Percentiles rank a stretch among this genome's conserved stretches.
Evolutionary conservation across 2,329 filamentous ascomycete genomes (phyloP).

Genomic region (Epichloe uncinata): DNA sequence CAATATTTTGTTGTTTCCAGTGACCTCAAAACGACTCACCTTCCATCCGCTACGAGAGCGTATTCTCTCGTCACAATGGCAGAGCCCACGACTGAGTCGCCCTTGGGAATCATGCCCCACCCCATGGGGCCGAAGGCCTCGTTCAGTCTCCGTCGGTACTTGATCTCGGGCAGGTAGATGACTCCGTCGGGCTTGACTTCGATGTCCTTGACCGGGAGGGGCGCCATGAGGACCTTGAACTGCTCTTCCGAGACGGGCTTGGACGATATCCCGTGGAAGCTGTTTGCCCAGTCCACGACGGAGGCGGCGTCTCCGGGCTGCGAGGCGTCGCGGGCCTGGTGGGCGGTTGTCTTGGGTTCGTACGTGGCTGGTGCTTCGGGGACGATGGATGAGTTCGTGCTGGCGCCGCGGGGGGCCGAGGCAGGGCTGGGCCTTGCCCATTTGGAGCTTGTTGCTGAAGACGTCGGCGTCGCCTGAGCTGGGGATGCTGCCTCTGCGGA

Average conservation of each 20-base stretch:
- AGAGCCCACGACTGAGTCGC: constrained; percentile 73
- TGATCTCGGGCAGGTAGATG: constrained; percentile 93
- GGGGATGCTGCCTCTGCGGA: constrained; percentile 10
- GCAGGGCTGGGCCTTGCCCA: neutral
- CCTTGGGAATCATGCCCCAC: constrained; percentile 84
- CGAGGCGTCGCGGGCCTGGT: constrained; percentile 4
- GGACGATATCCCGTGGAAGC: constrained; percentile 65
- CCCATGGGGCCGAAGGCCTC: constrained; percentile 85
- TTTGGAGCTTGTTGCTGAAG: neutral
- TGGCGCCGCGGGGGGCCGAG: neutral
- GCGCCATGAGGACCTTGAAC: constrained; percentile 52
- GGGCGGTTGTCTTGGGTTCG: constrained; percentile 9
- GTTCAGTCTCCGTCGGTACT: constrained; percentile 86
- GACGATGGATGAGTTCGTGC: neutral
- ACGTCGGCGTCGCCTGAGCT: neutral
- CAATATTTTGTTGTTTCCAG: too few relatives aligned
- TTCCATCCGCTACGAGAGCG: constrained; percentile 73
- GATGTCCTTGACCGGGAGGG: constrained; percentile 60
- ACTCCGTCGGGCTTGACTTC: constrained; percentile 98
- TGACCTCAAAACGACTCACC: constrained; percentile 39
- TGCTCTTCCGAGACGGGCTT: constrained; percentile 59
- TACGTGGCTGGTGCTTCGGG: constrained; percentile 4
- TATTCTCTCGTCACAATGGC: constrained; percentile 82
- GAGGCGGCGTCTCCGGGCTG: neutral
- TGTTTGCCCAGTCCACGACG: constrained; percentile 62